Conservation (phyloP, 768 basidiomycete species). For the Phylloporus scabripes region DNA sequence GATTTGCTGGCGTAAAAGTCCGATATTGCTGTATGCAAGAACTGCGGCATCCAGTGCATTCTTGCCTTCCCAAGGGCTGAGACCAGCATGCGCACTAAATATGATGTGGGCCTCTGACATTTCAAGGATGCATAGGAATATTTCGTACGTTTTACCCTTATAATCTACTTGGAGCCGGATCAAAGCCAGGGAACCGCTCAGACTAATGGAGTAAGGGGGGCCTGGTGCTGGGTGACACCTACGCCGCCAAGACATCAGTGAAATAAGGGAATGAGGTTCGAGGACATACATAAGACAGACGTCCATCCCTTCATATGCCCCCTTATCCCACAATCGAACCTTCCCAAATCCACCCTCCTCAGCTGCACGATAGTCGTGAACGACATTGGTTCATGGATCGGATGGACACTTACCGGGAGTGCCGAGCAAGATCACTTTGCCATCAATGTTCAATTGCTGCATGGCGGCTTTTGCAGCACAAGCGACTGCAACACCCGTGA, state of each 20-base stretch:
- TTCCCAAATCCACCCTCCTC: conserved; percentile 81
- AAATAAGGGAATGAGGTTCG: neutral
- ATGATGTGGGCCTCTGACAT: neutral
- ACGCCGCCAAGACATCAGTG: neutral
- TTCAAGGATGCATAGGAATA: neutral
- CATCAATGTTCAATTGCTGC: conserved; percentile 55
- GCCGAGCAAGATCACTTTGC: conserved; percentile 66
- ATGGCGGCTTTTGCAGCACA: conserved; percentile 62
- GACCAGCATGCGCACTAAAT: conserved; percentile 65
- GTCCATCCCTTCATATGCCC: conserved; percentile 72
- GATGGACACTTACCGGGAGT: conserved; percentile 55
- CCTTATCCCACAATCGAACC: conserved; percentile 58
- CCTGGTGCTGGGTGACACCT: conserved; percentile 86
- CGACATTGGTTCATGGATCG: neutral
- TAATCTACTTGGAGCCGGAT: conserved; percentile 59
- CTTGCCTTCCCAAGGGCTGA: conserved; percentile 80
- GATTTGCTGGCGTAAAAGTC: conserved; percentile 77
- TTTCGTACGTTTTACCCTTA: conserved; percentile 61
- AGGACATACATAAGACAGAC: conserved; percentile 61
- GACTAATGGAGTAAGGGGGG: conserved; percentile 59
- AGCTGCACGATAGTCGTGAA: conserved; percentile 35
- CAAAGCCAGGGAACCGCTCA: conserved; percentile 61
- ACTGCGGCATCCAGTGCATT: conserved; percentile 88
- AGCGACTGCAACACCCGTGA: conserved; percentile 67
- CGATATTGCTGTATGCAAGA: conserved; percentile 73